Percentiles rank a stretch among this genome's conserved stretches.
phyloP scores from a whole-genome alignment of 2,329 filamentous ascomycete genomes.

The Apiospora aurea region DNA sequence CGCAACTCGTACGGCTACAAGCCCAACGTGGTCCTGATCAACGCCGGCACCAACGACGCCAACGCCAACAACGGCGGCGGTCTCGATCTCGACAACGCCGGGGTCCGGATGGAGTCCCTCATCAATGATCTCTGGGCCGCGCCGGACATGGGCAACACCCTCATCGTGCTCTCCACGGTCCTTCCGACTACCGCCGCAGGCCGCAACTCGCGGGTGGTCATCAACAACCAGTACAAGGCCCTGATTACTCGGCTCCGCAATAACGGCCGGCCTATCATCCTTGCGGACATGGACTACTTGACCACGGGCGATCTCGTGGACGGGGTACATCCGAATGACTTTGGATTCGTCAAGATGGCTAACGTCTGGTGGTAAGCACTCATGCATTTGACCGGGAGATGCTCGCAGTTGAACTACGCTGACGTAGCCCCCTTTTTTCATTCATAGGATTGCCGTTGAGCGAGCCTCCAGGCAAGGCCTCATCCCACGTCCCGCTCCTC shows the following conservation, averaged over 20 bases:
- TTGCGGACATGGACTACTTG: constrained; percentile 27
- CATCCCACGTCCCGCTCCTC: constrained; percentile 9
- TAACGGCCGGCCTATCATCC: constrained; percentile 7
- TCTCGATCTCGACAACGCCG: constrained; percentile 33
- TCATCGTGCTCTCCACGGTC: constrained; percentile 44
- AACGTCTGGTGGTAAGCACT: constrained; percentile 27
- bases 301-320: constrained; percentile 30
- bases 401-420: neutral
- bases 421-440: constrained; percentile 18
- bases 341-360: constrained; percentile 35
- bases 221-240: constrained; percentile 37
- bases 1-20: constrained; percentile 25
- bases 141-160: constrained; percentile 34
- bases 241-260: constrained; percentile 29
- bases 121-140: constrained; percentile 36
- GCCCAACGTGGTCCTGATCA: constrained; percentile 37
- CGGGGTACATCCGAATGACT: constrained; percentile 33
- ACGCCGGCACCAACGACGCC: constrained; percentile 44
- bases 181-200: constrained; percentile 32
- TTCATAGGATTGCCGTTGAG: constrained; percentile 12
- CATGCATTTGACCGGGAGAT: neutral
- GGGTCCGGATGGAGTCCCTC: constrained; percentile 35
- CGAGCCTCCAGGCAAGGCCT: constrained; percentile 26
- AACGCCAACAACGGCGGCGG: constrained; percentile 17
- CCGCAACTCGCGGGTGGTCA: constrained; percentile 20